Base-by-base conservation (phyloP, 305 asterid genomes). In the Fraxinus latifolia region DNA sequence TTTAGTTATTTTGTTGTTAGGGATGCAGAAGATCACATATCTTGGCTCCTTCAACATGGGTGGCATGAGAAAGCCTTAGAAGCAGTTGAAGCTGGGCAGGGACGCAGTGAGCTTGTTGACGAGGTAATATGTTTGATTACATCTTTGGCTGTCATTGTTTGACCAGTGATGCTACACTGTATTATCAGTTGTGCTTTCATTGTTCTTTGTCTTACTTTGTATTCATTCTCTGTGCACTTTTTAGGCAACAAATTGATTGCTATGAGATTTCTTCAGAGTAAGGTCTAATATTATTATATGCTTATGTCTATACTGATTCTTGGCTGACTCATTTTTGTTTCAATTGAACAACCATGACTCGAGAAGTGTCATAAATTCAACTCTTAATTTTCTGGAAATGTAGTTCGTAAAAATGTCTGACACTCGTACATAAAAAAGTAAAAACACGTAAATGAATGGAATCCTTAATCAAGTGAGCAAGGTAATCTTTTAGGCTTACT, bases 21-120 rank as follows among this genome's bases (percentile, higher is more conserved):
- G 98, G 99, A 96, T 88, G 77, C 95, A 84, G 99, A 96, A 88
- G 99, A 94, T 89, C 99, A 96, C 90, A 93, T 96, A 83, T 79
- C 97, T 79, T 96, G 99, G 98, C 99, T 96, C 88, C 97, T 96
- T 82, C 94, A 94, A 87, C 99, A 93, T 85, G 98, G 97, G 72
- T 85, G 90, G 83, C 98, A 96, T 87, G 98, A 93, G 87, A 92
- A 94, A 87, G 99, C 99, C 82, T 90, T 96, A 91, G 98, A 87
- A 83, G 99, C 95, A 47, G 98, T 96, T 83, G 99, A 96, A 91
- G 97, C 97, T 82, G 95, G 98, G 84, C 92, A 93, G 83, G 98
- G 94, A 79, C 91, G 95, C 71, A 96, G 97, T 88, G 99, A 96
- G 88, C 97, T 96, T 81, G 81, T 91, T 87, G 97, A 94, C 67